Percentiles rank a stretch among this genome's conserved stretches.
Evolutionary conservation across 148 eudicot species (phyloP).

Genomic region (Silene conica): DNA sequence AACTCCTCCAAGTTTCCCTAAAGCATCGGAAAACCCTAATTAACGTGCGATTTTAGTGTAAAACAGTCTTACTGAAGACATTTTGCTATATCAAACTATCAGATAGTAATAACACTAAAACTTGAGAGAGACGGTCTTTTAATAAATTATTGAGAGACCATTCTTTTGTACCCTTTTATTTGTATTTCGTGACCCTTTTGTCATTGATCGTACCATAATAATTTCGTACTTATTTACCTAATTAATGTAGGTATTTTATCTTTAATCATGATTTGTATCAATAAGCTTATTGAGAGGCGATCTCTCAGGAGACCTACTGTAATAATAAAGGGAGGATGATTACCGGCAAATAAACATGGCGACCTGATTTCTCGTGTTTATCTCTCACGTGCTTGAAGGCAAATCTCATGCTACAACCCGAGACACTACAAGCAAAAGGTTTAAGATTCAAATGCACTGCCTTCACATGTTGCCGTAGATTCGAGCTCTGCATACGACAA

Average conservation of each 20-base stretch:
- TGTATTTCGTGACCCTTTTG: too few species aligned
- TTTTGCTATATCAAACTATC: neutral
- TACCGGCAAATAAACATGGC: conserved; percentile 62
- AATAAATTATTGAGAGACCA: too few species aligned
- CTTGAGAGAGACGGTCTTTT: too few species aligned
- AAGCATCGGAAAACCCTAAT: neutral
- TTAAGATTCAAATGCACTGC: conserved; percentile 61
- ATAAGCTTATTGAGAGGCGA: too few species aligned
- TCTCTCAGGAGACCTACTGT: too few species aligned
- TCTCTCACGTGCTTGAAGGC: conserved; percentile 90
- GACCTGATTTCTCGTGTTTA: conserved; percentile 69
- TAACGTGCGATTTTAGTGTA: neutral
- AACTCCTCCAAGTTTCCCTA: conserved; percentile 46
- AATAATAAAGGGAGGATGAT: neutral
- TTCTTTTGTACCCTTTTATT: too few species aligned
- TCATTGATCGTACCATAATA: too few species aligned
- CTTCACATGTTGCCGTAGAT: conserved; percentile 76
- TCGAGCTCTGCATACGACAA: conserved; percentile 58
- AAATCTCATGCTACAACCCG: conserved; percentile 77
- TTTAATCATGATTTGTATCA: too few species aligned
- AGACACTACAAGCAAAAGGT: conserved; percentile 56
- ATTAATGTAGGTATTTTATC: too few species aligned
- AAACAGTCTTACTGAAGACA: neutral
- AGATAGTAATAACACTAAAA: too few species aligned
- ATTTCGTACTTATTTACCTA: too few species aligned